Evolutionary conservation across 805 yeast genomes (phyloP).

Genomic region (Maudiozyma turicensis): DNA sequence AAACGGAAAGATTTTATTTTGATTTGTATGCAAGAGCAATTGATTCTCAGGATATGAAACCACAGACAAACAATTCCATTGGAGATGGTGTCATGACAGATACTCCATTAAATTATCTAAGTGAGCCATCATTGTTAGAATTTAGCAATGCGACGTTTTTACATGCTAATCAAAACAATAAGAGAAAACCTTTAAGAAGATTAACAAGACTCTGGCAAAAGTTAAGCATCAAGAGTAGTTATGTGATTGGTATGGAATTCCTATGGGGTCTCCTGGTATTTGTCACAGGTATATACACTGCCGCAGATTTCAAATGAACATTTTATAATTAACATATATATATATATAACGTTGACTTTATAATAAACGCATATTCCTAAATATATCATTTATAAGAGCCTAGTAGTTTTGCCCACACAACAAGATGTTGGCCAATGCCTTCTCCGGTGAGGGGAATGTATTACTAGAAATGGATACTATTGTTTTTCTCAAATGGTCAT

Average conservation of each 20-base stretch:
- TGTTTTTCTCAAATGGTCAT: no score
- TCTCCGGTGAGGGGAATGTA: no score
- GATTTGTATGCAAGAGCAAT: not conserved
- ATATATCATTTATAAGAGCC: no score
- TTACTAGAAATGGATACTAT: no score
- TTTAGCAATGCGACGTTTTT: not conserved
- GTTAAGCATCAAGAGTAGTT: conserved; percentile 9
- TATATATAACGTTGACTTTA: not conserved
- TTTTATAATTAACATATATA: no score
- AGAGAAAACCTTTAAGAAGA: not conserved
- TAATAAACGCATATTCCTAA: not conserved
- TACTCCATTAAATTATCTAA: not conserved
- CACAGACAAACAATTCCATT: not conserved
- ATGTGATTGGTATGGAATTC: conserved; percentile 10
- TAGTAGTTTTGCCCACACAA: no score
- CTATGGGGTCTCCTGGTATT: conserved; percentile 15
- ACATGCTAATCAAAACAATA: not conserved
- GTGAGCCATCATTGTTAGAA: not conserved
- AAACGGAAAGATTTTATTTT: not conserved
- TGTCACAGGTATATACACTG: conserved; percentile 8
- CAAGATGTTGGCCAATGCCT: no score
- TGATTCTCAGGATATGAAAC: not conserved
- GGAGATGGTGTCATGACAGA: not conserved
- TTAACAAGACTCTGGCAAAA: conserved; percentile 8
- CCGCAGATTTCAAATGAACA: conserved; percentile 1